Percentiles rank a stretch among this genome's conserved stretches.
phyloP scores from a whole-genome alignment of 352 stramenopile genomes.

The Pythium insidiosum region DNA sequence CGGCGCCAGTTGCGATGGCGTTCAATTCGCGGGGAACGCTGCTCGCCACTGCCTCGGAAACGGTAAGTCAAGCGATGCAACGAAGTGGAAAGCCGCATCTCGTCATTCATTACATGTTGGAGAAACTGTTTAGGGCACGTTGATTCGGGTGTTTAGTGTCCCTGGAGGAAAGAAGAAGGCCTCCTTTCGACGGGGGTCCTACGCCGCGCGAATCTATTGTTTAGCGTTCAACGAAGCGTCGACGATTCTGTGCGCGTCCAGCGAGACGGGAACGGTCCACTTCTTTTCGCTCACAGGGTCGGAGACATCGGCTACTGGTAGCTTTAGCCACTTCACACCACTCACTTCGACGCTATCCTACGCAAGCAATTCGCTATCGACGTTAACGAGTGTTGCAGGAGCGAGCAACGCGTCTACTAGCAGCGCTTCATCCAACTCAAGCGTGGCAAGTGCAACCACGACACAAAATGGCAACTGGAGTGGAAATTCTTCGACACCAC shows the following conservation, averaged over 20 bases:
- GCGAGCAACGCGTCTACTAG: neutral
- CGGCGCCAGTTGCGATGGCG: conserved; percentile 81
- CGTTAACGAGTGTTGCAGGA: neutral
- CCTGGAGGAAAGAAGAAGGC: conserved; percentile 84
- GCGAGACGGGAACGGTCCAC: conserved; percentile 95
- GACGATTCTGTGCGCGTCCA: conserved; percentile 92
- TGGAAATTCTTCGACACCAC: too few relatives aligned
- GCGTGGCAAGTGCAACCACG: neutral
- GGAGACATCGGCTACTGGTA: conserved; percentile 66
- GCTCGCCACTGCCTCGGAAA: conserved; percentile 87
- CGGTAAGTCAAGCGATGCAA: conserved; percentile 28
- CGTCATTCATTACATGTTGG: too few relatives aligned
- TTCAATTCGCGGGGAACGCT: conserved; percentile 84
- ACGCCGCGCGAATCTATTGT: conserved; percentile 94
- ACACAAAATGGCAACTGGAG: too few relatives aligned
- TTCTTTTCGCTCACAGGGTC: conserved; percentile 88
- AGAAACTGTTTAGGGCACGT: conserved; percentile 94
- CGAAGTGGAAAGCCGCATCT: too few relatives aligned
- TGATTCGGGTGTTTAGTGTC: conserved; percentile 97
- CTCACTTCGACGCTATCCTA: conserved; percentile 71
- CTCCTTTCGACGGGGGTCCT: conserved; percentile 94
- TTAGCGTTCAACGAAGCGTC: conserved; percentile 93
- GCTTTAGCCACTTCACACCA: conserved; percentile 71
- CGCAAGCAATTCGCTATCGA: conserved; percentile 22
- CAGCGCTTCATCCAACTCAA: neutral